Percentiles rank a stretch among this genome's conserved stretches.
phyloP scores from a whole-genome alignment of 2,329 filamentous ascomycete species.

The Monosporascus sp. region DNA sequence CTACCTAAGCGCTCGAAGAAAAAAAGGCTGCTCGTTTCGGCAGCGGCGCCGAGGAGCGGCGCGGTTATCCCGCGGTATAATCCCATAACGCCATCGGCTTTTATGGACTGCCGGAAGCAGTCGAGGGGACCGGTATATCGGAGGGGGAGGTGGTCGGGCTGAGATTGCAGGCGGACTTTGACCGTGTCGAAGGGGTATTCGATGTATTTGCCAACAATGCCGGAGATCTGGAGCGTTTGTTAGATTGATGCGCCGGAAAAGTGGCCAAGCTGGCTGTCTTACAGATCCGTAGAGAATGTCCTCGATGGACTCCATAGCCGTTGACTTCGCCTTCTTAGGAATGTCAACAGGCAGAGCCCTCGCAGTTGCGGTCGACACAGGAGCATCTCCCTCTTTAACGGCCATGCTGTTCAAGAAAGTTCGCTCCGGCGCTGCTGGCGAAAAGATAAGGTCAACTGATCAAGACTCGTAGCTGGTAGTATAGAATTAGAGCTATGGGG shows the following conservation, averaged over 20 bases:
- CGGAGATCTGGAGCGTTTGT: slow-evolving; percentile 57
- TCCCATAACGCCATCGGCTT: slow-evolving; percentile 70
- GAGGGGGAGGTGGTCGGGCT: slow-evolving; percentile 76
- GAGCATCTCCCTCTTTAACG: slow-evolving; percentile 16
- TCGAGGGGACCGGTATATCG: slow-evolving; percentile 84
- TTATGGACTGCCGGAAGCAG: slow-evolving; percentile 85
- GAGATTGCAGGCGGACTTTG: slow-evolving; percentile 96
- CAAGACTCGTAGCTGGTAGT: neutral
- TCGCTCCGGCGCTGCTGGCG: neutral
- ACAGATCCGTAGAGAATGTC: slow-evolving; percentile 87
- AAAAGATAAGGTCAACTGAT: too few species aligned
- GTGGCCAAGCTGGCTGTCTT: slow-evolving; percentile 28
- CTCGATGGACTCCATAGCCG: slow-evolving; percentile 66
- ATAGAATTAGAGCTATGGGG: neutral
- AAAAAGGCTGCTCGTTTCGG: slow-evolving; percentile 90
- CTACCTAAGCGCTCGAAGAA: slow-evolving; percentile 80
- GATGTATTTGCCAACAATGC: slow-evolving; percentile 89
- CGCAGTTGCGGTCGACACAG: slow-evolving; percentile 1
- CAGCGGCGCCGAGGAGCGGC: slow-evolving; percentile 82
- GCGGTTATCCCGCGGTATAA: slow-evolving; percentile 92
- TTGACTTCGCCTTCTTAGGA: slow-evolving; percentile 21
- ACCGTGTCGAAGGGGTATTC: slow-evolving; percentile 99
- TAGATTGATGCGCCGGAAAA: slow-evolving; percentile 5
- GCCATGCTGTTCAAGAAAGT: slow-evolving; percentile 18
- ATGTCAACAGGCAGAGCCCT: slow-evolving; percentile 13